Base-by-base conservation (phyloP, 1,139 yeast genomes). In the Geotrichum restrictum region DNA sequence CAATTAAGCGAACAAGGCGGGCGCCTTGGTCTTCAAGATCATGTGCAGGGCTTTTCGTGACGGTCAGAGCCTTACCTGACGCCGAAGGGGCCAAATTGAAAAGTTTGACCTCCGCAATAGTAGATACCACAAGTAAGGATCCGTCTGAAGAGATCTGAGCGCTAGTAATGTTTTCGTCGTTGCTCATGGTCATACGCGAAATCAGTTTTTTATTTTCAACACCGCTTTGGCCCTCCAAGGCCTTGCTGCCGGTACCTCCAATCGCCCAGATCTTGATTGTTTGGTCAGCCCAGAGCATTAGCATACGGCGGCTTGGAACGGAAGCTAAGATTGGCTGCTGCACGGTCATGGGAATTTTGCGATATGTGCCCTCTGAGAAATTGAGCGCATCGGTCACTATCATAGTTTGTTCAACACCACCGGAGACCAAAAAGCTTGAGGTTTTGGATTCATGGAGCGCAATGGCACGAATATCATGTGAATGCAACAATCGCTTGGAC, bases 401-500 rank as follows among this genome's bases (percentile, higher is more conserved):
- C 53, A 93, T 72, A 16, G 83, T 77, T 62, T 87, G 78, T 68
- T 93, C 98, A 18, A 88, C 94, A 58, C 98, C 98, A 51, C 96
- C 97, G 62, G 94, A 85, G 1, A 88, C 80, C 55, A 91, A 73
- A 57, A 85, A 77, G 61, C 83, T 85, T 49, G 83, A 77, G 34
- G 82, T 82, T 66, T 84, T 88, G 61, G 76, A 85, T 39, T 66
- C 70, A 49, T 64, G 68, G 5, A 83, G 72, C 1, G 84, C 74
- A 79, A 93, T 78, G 1, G 95, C 77, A 62, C 98, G 81, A 39
- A 93, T 82, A 70, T 93, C 98, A 65, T 89, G 89, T 44, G 95
- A 82, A 68, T 93, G 98, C 59, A 91, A 76, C 54, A 91, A 75
- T 62, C 96, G 76, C 67, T 83, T 88, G 52, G 82, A 79, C 60